Evolutionary conservation across 2,329 filamentous ascomycete genomes (phyloP).

Genomic region (Akanthomyces uredinophilus): DNA sequence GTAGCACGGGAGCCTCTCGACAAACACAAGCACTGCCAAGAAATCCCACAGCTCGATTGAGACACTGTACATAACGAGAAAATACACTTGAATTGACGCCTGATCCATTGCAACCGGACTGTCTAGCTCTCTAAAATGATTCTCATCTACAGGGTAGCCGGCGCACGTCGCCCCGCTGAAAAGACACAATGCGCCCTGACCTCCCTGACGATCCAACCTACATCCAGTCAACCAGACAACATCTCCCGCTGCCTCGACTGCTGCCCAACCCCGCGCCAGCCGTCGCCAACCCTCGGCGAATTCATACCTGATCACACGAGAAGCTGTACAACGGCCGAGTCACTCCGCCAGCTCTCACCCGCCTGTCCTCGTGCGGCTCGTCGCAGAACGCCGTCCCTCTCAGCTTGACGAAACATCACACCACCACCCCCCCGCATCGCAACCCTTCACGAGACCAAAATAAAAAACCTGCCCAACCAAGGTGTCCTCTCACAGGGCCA

Average conservation of each 20-base stretch:
- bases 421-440: not conserved
- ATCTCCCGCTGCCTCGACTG: conserved; percentile 6
- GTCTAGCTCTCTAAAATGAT: not conserved
- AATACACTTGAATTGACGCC: too few species aligned
- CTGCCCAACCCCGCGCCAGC: conserved; percentile 7
- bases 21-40: not conserved
- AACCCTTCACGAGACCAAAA: not conserved
- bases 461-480: not conserved
- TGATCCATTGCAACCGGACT: not conserved
- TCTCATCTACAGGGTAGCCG: not conserved
- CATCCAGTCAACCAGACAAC: not conserved
- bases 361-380: not conserved
- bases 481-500: conserved; percentile 18
- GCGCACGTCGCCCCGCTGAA: conserved; percentile 4
- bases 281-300: not conserved
- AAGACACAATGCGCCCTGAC: conserved; percentile 4
- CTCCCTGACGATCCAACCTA: conserved; percentile 9
- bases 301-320: not conserved
- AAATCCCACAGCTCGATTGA: not conserved
- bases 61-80: not conserved
- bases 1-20: too few species aligned
- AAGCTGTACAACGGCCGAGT: not conserved
- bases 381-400: not conserved
- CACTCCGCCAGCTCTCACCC: not conserved
- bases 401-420: not conserved